Evolutionary conservation across 176 grass and related monocot species (phyloP).

Genomic region (Saccharum officinarum): DNA sequence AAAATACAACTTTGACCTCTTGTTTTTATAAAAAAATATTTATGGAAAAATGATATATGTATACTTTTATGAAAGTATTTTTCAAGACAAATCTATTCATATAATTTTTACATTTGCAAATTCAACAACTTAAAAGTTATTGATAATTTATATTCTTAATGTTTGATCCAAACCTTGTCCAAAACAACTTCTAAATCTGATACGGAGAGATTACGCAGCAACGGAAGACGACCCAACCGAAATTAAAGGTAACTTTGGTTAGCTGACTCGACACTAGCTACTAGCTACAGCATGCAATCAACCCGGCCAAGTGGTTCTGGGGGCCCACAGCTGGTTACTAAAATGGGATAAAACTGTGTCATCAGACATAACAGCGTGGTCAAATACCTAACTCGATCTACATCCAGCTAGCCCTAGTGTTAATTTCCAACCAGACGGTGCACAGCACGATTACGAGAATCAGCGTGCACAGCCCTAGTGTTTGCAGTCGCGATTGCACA

Average conservation of each 20-base stretch:
- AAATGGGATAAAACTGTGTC: neutral
- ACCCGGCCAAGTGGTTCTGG: neutral
- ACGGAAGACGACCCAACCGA: neutral
- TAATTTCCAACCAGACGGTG: slow-evolving; percentile 19
- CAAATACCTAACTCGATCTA: slow-evolving; percentile 25
- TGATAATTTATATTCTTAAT: no score
- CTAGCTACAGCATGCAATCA: neutral
- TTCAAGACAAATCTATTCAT: no score
- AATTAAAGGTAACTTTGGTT: slow-evolving; percentile 9
- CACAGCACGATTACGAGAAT: slow-evolving; percentile 17
- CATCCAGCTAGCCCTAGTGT: neutral
- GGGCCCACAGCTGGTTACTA: neutral
- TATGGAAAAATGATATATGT: no score
- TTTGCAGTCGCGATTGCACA: slow-evolving; percentile 1
- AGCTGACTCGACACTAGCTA: neutral
- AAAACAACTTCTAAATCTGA: no score
- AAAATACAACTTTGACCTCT: no score
- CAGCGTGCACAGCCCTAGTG: no score
- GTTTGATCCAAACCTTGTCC: no score
- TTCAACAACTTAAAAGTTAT: no score
- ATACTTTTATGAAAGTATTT: no score
- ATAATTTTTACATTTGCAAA: no score
- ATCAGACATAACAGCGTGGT: slow-evolving; percentile 8
- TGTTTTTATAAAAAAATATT: no score
- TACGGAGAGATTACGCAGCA: no score